Base-by-base conservation (phyloP, 1,284 basidiomycete genomes). In the Vanrija sp. region DNA sequence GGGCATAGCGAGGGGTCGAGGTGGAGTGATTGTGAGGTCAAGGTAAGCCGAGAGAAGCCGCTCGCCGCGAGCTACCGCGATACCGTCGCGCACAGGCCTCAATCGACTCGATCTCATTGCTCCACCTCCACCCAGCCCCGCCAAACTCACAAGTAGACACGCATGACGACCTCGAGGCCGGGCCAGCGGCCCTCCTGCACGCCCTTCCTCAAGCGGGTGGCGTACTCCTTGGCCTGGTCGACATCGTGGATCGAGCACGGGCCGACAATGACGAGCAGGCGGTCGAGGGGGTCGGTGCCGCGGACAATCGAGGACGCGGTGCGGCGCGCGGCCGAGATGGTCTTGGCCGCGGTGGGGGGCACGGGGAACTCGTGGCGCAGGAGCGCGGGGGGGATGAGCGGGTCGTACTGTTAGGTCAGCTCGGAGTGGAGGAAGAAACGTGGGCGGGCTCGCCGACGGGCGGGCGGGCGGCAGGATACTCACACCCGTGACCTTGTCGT, bases 181-280 rank as follows among this genome's bases (percentile, higher is more conserved):
- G 71, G 68, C 72, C 89, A 56, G 76, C 82, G 84, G 14, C 85
- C 80, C 31, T 87, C 82, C 72, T 87, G 61, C 7, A 77, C 71
- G 25, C 72, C 86, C 2, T 80, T 78, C 66, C 84, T 86, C 66
- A 96, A 82, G 37, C 85, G 80, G 25, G 79, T 78, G 27, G 93
- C 94, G 72, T 98, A 98, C 72, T 93, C 89, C 57, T 93, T 77
- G 4, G 95, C 94, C 73, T 94, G 89, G 45, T 86, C 84, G 4
- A 89, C 78, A 25, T 85, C 89, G 76, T 98, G 95, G 63, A 98
- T 96, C 3, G 90, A 95, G 80, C 95, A 98, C 18, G 95, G 95
- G 4, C 95, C 95, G 59, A 96, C 88, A 64, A 97, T 81, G 69
- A 96, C 92, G 46, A 97, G 80, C 1, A 97, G 62, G 46, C 91